Conservation (phyloP, 441 rosid species). For the Mallotus repandus region DNA sequence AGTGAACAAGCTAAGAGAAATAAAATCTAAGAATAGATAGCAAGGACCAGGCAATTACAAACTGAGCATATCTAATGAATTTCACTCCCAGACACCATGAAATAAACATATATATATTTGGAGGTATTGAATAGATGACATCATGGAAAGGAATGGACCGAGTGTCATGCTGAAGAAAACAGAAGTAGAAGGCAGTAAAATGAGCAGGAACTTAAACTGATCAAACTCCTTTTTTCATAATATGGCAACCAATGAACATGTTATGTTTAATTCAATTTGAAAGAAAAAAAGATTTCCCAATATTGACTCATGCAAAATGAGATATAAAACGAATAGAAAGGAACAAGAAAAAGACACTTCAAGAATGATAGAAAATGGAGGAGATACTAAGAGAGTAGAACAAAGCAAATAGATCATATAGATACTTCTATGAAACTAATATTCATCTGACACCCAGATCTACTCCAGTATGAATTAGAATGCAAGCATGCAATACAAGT, state of each 20-base stretch:
- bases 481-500: neutral
- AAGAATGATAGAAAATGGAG: neutral
- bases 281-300: neutral
- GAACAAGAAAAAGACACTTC: neutral
- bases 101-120: no score
- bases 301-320: neutral
- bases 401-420: neutral
- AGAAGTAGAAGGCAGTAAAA: neutral
- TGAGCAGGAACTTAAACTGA: neutral
- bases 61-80: neutral
- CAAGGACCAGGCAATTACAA: no score
- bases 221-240: neutral
- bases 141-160: neutral
- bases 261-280: neutral
- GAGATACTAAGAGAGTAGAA: neutral
- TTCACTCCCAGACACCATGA: neutral
- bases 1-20: neutral
- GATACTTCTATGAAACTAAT: neutral
- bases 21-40: no score
- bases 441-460: neutral
- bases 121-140: neutral
- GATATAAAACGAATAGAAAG: neutral
- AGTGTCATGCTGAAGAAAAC: neutral
- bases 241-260: neutral
- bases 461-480: neutral